Base-by-base conservation (phyloP, 148 eudicot genomes). In the Polygonum aviculare region DNA sequence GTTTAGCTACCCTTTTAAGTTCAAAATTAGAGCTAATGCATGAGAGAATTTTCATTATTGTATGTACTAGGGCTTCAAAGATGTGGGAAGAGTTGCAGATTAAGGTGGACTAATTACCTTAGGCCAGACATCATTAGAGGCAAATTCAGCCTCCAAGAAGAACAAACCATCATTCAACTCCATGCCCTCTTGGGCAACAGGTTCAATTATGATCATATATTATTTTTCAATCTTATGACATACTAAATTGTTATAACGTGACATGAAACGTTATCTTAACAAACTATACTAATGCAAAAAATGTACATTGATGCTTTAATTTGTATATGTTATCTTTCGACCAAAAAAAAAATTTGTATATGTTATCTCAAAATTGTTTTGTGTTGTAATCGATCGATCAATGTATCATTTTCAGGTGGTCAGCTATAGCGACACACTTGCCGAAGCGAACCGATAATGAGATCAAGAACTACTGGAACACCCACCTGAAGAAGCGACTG, bases 131-230 rank as follows among this genome's bases (percentile, higher is more conserved):
- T 94, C 35, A 92, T 92, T 82, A 90, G 98, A 35, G 98, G 98
- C 7, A 94, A 89, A 77, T 92, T 94, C 81, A 92, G 89, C 76
- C 85, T 89, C 69, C 97, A 94, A 75, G 97, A 94, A 85, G 97
- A 94, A 71, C 98, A 94, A 82, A 94, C 97, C 60, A 94, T 94
- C 74, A 94, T 94, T 76, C 98, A 94, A 80, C 98, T 94, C 44
- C 98, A 94, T 82, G 98, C 98, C 62, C 98, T 94, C 59, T 82
- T 94, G 73, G 98, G 98, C 57, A 94, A 94, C 85, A 94, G 97
- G 98, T 90, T 47, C n/a, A 0, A 9, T 12, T 36, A 44, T 10
- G 55, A 2, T 47, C 31, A 26, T 26, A 26, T 7, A 44, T 44
- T 44, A 44, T 26, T 75, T 21, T 76, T 52, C 19, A 12, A n/a